Percentiles rank a stretch among this genome's conserved stretches.
phyloP scores from a whole-genome alignment of 2,329 filamentous ascomycete species.

The Diaporthe aspalathi region DNA sequence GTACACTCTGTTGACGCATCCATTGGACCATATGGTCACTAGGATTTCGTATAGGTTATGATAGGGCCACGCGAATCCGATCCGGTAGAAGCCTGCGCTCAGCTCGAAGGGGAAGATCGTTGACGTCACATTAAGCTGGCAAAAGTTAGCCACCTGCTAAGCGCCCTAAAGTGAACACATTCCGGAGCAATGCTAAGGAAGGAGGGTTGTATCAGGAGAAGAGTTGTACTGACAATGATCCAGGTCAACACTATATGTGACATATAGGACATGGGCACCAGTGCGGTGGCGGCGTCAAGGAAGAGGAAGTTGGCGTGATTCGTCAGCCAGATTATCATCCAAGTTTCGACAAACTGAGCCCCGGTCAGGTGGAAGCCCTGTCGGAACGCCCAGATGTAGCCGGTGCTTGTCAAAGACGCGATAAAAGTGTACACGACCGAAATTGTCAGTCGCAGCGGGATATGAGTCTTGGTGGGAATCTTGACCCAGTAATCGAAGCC shows the following conservation, averaged over 20 bases:
- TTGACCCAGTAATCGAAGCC: constrained; percentile 8
- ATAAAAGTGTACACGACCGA: constrained; percentile 2
- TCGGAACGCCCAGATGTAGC: constrained; percentile 12
- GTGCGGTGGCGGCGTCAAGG: constrained; percentile 48
- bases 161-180: too few relatives aligned
- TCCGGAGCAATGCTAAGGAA: too few relatives aligned
- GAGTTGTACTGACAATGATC: constrained; percentile 46
- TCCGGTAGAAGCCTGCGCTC: constrained; percentile 53
- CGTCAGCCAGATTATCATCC: constrained; percentile 52
- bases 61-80: constrained; percentile 52
- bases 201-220: too few relatives aligned
- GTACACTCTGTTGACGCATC: constrained; percentile 50
- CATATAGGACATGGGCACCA: constrained; percentile 51
- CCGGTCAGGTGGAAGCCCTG: background rate
- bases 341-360: constrained; percentile 42
- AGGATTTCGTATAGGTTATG: constrained; percentile 50
- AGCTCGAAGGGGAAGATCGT: constrained; percentile 53
- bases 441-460: background rate
- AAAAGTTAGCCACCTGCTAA: too few relatives aligned
- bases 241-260: constrained; percentile 57
- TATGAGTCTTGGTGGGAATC: constrained; percentile 3
- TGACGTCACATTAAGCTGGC: constrained; percentile 49
- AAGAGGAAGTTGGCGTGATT: constrained; percentile 57
- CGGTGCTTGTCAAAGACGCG: background rate
- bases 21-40: constrained; percentile 56